These are phyloP conservation scores for Solanum lycopersicoides DNA, from an alignment of 257 asterid species.

Conservation along the genomic window DNA sequence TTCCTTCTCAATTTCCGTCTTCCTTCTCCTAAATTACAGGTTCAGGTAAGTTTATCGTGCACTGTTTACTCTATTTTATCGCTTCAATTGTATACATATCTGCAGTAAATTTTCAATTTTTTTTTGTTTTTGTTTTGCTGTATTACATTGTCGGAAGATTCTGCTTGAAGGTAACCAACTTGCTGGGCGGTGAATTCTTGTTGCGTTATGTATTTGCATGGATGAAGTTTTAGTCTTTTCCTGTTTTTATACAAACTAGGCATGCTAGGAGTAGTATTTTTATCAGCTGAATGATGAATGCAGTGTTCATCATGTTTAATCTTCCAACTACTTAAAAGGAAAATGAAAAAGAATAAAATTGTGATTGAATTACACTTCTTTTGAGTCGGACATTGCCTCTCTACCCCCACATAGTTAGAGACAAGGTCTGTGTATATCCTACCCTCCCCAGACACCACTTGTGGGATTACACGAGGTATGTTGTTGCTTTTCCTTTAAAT, in stretches of 20 bases:
- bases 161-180: background rate
- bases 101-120: background rate
- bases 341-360: background rate
- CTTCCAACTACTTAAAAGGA: background rate
- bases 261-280: background rate
- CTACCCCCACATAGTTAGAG: background rate
- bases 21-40: background rate
- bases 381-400: background rate
- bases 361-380: background rate
- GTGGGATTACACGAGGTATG: background rate
- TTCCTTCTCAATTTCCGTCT: constrained; percentile 9
- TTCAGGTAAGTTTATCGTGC: constrained; percentile 24
- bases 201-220: background rate
- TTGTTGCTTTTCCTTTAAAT: background rate
- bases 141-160: background rate
- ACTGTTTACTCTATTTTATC: background rate
- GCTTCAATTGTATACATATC: background rate
- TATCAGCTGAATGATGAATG: background rate
- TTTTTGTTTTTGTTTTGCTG: background rate
- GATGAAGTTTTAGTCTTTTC: background rate
- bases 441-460: background rate
- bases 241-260: background rate
- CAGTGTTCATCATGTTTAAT: background rate
- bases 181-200: background rate
- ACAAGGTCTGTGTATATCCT: background rate